These are phyloP conservation scores for Lachnellula subtilissima DNA, from an alignment of 2,329 filamentous ascomycete genomes.

Conservation along the genomic window DNA sequence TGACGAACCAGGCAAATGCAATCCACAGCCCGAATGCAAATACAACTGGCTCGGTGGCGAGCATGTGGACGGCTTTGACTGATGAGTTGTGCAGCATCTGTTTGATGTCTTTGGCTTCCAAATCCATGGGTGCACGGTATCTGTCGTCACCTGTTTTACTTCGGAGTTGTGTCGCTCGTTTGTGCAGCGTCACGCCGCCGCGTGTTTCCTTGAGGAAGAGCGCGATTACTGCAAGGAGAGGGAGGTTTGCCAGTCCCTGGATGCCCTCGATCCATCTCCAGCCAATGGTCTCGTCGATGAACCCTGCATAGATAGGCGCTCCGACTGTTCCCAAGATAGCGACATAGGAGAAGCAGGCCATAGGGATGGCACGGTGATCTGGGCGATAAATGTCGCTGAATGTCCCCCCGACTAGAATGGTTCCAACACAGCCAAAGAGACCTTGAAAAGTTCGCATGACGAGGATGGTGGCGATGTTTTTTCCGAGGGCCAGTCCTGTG, in stretches of 20 bases:
- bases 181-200: slow-evolving; percentile 70
- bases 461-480: slow-evolving; percentile 67
- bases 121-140: slow-evolving; percentile 47
- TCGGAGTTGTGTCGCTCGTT: slow-evolving; percentile 65
- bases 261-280: slow-evolving; percentile 90
- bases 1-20: slow-evolving; percentile 79
- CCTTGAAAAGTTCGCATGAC: slow-evolving; percentile 63
- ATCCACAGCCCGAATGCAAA: slow-evolving; percentile 88
- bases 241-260: slow-evolving; percentile 64
- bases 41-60: slow-evolving; percentile 70
- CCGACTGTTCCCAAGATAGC: slow-evolving; percentile 71
- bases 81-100: slow-evolving; percentile 70
- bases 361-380: slow-evolving; percentile 74
- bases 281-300: slow-evolving; percentile 51
- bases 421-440: slow-evolving; percentile 64
- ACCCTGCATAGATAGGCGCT: slow-evolving; percentile 61
- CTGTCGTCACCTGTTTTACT: slow-evolving; percentile 54
- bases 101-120: slow-evolving; percentile 47
- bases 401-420: slow-evolving; percentile 79
- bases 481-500: slow-evolving; percentile 62
- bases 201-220: slow-evolving; percentile 75
- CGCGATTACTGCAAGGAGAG: slow-evolving; percentile 60
- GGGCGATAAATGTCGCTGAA: slow-evolving; percentile 79
- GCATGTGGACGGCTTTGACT: slow-evolving; percentile 65
- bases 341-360: slow-evolving; percentile 76